Base-by-base conservation (phyloP, 257 asterid genomes). In the Cordia subcordata region DNA sequence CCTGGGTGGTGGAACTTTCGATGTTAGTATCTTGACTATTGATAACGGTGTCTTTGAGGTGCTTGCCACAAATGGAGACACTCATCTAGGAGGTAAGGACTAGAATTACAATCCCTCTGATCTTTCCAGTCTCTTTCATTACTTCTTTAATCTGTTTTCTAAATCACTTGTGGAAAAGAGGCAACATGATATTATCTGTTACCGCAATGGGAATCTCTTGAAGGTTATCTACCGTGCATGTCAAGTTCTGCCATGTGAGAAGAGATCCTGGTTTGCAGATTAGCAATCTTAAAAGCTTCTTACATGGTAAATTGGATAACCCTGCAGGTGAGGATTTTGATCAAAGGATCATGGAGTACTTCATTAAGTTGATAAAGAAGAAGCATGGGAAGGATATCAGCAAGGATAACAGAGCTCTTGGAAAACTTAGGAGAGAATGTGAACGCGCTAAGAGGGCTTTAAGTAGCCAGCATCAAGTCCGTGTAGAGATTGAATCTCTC, bases 1-100 rank as follows among this genome's bases (percentile, higher is more conserved):
- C 72, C 95, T 88, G 63, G 94, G 96, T 65, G 96, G 94, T 72
- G 95, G 96, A 44, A 88, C 96, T 38, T 88, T 88, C 37, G 96
- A 88, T 83, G 95, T 88, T 70, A 88, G 96, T 71, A 67, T 88
- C 67, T 80, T 88, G 82, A 83, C 96, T 11, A 78, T 88, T 18
- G 94, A 85, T 42, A 79, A 88, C 47, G 95, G 96, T 11, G 88
- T 85, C 19, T 85, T 88, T 68, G 96, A 88, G 85, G 95, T 88
- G 63, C 88, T 88, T 53, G 68, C 96, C 1, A 88, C 96, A 55
- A 82, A 85, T 66, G 96, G 95, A 70, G 96, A 88, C 79, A 85
- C 95, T 66, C 93, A 85, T 76, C 73, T 88, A 58, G 96, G 96
- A 85, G 96, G 96, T 81, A 72, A 62, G 60, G 35, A 27, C 6